Evolutionary conservation across 495 filamentous ascomycete species (phyloP), one percentile per base, ranked within the genome.

Genomic region (Mycothermus thermophilus): DNA sequence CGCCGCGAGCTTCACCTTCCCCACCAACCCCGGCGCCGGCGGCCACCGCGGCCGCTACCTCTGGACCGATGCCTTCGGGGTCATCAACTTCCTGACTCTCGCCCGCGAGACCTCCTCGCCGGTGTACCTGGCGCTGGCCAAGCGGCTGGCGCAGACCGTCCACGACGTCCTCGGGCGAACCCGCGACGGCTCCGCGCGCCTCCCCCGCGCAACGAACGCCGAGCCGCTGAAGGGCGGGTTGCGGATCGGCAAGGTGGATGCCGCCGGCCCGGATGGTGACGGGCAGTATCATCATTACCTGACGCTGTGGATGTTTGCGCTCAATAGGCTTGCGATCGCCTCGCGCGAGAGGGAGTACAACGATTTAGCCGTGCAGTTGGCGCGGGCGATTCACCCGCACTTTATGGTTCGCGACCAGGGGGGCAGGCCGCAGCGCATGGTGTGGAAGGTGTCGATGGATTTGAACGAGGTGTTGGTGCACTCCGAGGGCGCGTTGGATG

Each of bases 271-370:
- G 1, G 76, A 80, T 32, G 57, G 64, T 12, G 77, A 80, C 48
- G 75, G 75, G 3, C 73, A 78, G 46, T 80, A 80, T 32, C 73
- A 79, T 35, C 75, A 80, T 40, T 81, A 78, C 44, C 52, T 80
- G 8, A 79, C 74, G 0, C 43, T 81, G 2, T 81, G 75, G 75
- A 77, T 79, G 74, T 81, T 79, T 42, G 75, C 74, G 0, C 54
- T 80, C 3, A 78, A 79, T 50, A 62, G 75, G 4, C 57, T 77
- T 25, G 54, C 67, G 0, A 28, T 67, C 8, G 75, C 71, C 9
- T 64, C 63, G 3, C 57, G 59, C 0, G 64, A 78, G 22, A 32
- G 46, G 12, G 31, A 29, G 1, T 79, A 70, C 38, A 79, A 77
- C 38, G 39, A 47, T 3, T 63, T 66, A 23, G 76, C 73, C 1